Conservation (phyloP, 805 yeast genomes). For the Blastobotrys muscicola region DNA sequence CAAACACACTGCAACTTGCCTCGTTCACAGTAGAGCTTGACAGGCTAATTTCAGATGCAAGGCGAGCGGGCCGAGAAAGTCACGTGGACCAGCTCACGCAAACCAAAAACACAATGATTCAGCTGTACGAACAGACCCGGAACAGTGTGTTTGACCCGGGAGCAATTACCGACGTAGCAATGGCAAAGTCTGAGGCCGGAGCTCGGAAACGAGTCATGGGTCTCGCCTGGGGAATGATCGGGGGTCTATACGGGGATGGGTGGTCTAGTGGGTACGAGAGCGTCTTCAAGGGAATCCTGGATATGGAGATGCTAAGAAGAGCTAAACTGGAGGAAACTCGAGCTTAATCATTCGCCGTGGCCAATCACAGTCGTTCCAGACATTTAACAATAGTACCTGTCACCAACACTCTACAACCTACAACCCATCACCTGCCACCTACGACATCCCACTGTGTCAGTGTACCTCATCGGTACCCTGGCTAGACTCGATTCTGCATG, state of each 20-base stretch:
- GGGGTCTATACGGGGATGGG: neutral
- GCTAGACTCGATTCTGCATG: no score
- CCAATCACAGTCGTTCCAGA: no score
- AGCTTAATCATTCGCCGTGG: no score
- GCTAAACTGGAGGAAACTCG: constrained; percentile 10
- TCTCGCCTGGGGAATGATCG: constrained; percentile 5
- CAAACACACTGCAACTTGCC: constrained; percentile 25
- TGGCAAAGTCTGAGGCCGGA: no score
- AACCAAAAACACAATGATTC: constrained; percentile 11
- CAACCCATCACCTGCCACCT: no score
- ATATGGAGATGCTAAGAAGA: constrained; percentile 23
- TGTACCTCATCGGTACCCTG: no score
- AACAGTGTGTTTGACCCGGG: neutral
- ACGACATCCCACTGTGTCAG: no score
- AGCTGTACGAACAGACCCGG: constrained; percentile 9
- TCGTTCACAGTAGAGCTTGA: constrained; percentile 24
- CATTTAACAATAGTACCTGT: no score
- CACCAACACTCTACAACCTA: no score
- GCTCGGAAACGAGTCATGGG: constrained; percentile 5
- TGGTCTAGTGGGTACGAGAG: neutral
- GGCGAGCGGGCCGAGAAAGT: neutral
- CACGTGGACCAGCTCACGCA: constrained; percentile 7
- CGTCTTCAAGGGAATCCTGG: constrained; percentile 11
- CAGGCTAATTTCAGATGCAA: constrained; percentile 12
- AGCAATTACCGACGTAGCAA: no score